Evolutionary conservation across 345 rosid genomes (phyloP).

Genomic region (Melastoma malabathricum): DNA sequence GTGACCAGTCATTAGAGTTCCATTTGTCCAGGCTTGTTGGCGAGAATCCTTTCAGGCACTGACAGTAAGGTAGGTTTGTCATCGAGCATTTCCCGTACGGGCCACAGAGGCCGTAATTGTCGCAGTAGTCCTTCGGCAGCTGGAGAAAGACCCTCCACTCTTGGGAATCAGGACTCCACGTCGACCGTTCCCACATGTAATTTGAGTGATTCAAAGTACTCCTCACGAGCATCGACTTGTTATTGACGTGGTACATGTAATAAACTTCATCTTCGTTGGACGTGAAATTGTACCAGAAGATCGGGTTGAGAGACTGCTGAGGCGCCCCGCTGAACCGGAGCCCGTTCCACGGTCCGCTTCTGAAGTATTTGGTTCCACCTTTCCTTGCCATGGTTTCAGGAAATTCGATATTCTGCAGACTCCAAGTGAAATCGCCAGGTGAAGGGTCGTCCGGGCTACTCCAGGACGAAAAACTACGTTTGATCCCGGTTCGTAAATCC

Average conservation of each 20-base stretch:
- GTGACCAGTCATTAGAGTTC: slow-evolving; percentile 25
- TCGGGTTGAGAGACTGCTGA: slow-evolving; percentile 7
- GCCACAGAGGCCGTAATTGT: slow-evolving; percentile 20
- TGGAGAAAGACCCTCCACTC: slow-evolving; percentile 6
- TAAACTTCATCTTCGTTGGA: slow-evolving; percentile 9
- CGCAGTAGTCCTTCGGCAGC: slow-evolving; percentile 19
- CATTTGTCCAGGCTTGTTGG: slow-evolving; percentile 16
- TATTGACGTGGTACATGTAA: slow-evolving; percentile 11
- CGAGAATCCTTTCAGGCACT: slow-evolving; percentile 30
- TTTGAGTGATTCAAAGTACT: slow-evolving; percentile 2
- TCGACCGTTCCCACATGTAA: slow-evolving; percentile 8
- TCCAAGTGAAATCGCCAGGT: slow-evolving; percentile 15
- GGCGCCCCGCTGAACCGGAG: slow-evolving; percentile 19
- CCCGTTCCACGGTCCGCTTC: slow-evolving; percentile 36
- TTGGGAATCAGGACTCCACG: slow-evolving; percentile 2
- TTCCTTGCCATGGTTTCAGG: slow-evolving; percentile 10
- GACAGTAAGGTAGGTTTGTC: slow-evolving; percentile 6
- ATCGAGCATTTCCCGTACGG: slow-evolving; percentile 9
- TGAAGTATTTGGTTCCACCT: background rate
- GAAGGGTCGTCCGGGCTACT: slow-evolving; percentile 23
- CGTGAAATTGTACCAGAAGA: slow-evolving; percentile 14
- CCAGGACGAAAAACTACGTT: slow-evolving; percentile 22
- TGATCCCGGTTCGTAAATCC: slow-evolving; percentile 6
- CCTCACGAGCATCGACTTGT: slow-evolving; percentile 3
- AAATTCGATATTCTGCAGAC: slow-evolving; percentile 14